Percentiles rank a stretch among this genome's conserved stretches.
These are phyloP conservation scores for Aspergillus wentii DNA, from an alignment of 495 filamentous ascomycete genomes.

Conservation along the genomic window DNA sequence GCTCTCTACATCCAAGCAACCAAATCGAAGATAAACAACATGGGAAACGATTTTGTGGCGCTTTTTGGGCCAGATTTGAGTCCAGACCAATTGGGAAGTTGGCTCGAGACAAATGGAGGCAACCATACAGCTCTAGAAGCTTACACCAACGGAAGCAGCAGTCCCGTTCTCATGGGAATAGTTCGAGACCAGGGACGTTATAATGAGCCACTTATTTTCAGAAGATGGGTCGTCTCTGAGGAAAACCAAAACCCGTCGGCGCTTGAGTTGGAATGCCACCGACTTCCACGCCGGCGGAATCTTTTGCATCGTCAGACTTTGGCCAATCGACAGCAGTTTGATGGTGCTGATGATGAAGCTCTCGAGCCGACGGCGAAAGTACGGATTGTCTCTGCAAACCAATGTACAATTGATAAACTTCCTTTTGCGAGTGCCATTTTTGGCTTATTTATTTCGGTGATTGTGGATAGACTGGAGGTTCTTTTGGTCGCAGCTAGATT, in stretches of 20 bases:
- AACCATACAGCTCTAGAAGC: constrained; percentile 17
- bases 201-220: constrained; percentile 24
- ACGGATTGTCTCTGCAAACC: constrained; percentile 15
- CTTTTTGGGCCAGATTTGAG: constrained; percentile 29
- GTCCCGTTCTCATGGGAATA: constrained; percentile 18
- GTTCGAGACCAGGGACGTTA: constrained; percentile 25
- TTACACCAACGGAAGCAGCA: constrained; percentile 9
- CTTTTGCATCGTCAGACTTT: constrained; percentile 20
- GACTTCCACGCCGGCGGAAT: constrained; percentile 26
- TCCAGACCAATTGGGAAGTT: constrained; percentile 12
- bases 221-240: constrained; percentile 17
- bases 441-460: constrained; percentile 68
- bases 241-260: background rate
- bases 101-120: constrained; percentile 20
- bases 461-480: constrained; percentile 64
- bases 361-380: constrained; percentile 12
- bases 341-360: constrained; percentile 6
- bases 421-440: constrained; percentile 59
- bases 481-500: constrained; percentile 60
- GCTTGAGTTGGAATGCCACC: constrained; percentile 24
- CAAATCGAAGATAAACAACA: constrained; percentile 26
- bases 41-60: constrained; percentile 36
- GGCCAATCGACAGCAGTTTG: background rate
- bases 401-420: constrained; percentile 47
- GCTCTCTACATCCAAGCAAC: constrained; percentile 48